Conservation (phyloP, 1,284 basidiomycete species). For the Ganoderma leucocontextum region DNA sequence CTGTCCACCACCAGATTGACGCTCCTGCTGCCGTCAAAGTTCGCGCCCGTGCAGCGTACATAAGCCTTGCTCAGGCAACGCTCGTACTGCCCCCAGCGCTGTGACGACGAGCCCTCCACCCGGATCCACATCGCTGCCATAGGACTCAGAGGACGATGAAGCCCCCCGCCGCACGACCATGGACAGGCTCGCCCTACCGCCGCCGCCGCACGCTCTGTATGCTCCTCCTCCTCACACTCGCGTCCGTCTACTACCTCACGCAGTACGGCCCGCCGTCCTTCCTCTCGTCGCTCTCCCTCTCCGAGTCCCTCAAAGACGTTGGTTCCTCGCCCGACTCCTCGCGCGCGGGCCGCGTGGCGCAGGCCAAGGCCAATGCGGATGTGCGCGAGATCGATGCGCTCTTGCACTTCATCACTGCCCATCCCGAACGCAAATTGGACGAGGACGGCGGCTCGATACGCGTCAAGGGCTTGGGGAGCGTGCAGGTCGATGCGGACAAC, state of each 20-base stretch:
- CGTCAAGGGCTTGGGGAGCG: conserved; percentile 36
- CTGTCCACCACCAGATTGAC: conserved; percentile 13
- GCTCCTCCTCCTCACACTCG: conserved; percentile 39
- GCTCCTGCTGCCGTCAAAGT: not conserved
- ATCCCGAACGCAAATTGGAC: conserved; percentile 52
- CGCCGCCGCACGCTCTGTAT: conserved; percentile 54
- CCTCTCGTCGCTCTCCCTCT: conserved; percentile 41
- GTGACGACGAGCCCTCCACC: not conserved
- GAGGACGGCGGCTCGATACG: conserved; percentile 47
- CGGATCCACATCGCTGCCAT: not conserved
- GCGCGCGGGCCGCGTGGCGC: conserved; percentile 38
- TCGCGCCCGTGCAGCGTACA: conserved; percentile 1
- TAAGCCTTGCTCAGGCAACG: too few species aligned
- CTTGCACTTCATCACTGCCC: conserved; percentile 64
- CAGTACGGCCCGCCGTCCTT: conserved; percentile 35
- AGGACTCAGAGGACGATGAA: not conserved
- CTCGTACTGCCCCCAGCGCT: not conserved
- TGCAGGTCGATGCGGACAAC: conserved; percentile 49
- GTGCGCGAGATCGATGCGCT: conserved; percentile 69
- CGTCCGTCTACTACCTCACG: conserved; percentile 42
- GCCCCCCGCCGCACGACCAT: conserved; percentile 19
- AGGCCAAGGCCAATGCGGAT: conserved; percentile 35
- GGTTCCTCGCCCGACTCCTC: conserved; percentile 38
- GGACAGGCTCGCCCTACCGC: conserved; percentile 45
- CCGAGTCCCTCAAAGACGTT: conserved; percentile 43